phyloP scores from a whole-genome alignment of 768 basidiomycete species.

The Hemileccinum rubropunctum region DNA sequence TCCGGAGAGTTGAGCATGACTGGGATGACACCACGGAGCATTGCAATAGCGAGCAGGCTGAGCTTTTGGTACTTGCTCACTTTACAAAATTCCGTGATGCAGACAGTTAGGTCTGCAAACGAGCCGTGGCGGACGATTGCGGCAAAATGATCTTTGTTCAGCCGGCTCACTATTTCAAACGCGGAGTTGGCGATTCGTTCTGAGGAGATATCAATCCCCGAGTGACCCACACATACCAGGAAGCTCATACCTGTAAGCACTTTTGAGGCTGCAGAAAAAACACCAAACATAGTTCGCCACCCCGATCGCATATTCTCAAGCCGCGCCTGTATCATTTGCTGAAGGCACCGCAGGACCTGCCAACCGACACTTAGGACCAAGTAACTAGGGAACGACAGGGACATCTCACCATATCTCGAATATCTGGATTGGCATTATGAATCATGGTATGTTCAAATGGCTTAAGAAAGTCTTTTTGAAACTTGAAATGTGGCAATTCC shows the following conservation, averaged over 20 bases:
- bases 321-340: conserved; percentile 97
- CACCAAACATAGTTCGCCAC: conserved; percentile 99
- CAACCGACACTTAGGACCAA: background rate
- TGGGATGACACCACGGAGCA: conserved; percentile 91
- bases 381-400: background rate
- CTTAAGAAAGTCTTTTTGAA: conserved; percentile 98
- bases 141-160: conserved; percentile 88
- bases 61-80: conserved; percentile 99
- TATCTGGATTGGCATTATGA: conserved; percentile 92
- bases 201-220: conserved; percentile 28
- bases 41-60: conserved; percentile 91
- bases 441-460: conserved; percentile 99
- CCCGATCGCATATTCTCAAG: conserved; percentile 96
- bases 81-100: conserved; percentile 99
- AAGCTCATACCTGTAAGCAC: conserved; percentile 70
- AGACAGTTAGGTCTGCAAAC: conserved; percentile 94
- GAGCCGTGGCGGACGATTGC: conserved; percentile 92
- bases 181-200: conserved; percentile 92
- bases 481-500: conserved; percentile 96
- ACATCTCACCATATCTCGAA: conserved; percentile 85
- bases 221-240: background rate
- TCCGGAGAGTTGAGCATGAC: conserved; percentile 87
- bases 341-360: conserved; percentile 93
- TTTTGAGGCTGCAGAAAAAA: conserved; percentile 94
- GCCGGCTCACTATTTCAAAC: conserved; percentile 90